Base-by-base conservation (phyloP, 768 basidiomycete species). In the Infundibulicybe gibba region DNA sequence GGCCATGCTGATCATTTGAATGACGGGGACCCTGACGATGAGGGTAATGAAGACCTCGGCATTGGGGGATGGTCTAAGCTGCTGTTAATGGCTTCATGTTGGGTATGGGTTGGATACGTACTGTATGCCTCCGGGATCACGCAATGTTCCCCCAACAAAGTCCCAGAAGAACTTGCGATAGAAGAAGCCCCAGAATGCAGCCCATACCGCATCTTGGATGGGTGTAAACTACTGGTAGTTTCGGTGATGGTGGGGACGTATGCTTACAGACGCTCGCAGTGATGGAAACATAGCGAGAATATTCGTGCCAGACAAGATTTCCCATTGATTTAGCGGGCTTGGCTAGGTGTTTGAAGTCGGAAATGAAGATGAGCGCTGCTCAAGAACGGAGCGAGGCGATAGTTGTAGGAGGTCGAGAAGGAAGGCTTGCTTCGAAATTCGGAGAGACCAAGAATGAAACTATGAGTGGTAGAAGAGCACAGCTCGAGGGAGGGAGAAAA, bases 101-200 rank as follows among this genome's bases (percentile, higher is more conserved):
- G 11, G 19, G 6, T 30, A 42, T 21, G 3, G 8, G 32, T 5
- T 8, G 11, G 10, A 12, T 9, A 31, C 17, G 16, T 53, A 90
- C 88, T 90, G 87, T 19, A 88, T 47, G 44, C 88, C 88, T 68
- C 88, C 88, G 21, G 88, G 88, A 61, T 80, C 76, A 51, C 87
- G 85, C 48, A 90, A 61, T 48, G 76, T 84, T 40, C 88, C 92
- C 49, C 81, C 84, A n/a, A 92, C 69, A 61, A 95, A 91, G 70
- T 95, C 94, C 88, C 90, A 95, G 70, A 95, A 94, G 79, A 91
- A 95, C 70, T 95, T 95, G 66, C 91, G 88, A 69, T 82, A 93
- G 56, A 86, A 70, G 12, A 94, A 63, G 14, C 83, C 93, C 69
- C 80, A 94, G 67, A 88, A 84, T 30, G 79, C 72, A 12, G 87